Percentiles rank a stretch among this genome's conserved stretches.
phyloP scores from a whole-genome alignment of 129 eudicot species.

The Sambucus nigra region DNA sequence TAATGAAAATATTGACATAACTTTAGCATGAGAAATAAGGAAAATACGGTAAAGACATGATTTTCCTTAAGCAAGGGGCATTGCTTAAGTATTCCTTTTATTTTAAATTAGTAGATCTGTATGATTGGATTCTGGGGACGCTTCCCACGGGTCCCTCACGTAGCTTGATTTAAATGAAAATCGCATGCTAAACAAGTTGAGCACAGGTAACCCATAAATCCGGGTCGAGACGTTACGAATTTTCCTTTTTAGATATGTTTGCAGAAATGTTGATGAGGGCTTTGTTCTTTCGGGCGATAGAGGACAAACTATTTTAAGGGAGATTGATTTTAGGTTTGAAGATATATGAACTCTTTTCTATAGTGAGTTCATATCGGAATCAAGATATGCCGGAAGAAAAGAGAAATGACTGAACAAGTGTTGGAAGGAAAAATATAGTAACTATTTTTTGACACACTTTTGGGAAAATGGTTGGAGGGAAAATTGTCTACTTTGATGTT shows the following conservation, averaged over 20 bases:
- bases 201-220: too few species aligned
- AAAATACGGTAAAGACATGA: too few species aligned
- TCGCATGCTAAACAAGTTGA: too few species aligned
- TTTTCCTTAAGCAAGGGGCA: too few species aligned
- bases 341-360: conserved; percentile 54
- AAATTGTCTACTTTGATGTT: conserved; percentile 72
- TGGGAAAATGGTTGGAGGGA: conserved; percentile 20
- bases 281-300: conserved; percentile 77
- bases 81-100: too few species aligned
- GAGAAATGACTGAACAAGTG: conserved; percentile 48
- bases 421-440: conserved; percentile 31
- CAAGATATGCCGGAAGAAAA: conserved; percentile 15
- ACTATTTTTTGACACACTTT: conserved; percentile 46
- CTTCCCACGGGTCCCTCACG: too few species aligned
- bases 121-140: too few species aligned
- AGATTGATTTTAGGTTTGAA: conserved; percentile 68
- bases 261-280: conserved; percentile 69
- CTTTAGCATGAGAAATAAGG: too few species aligned
- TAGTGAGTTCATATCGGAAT: conserved; percentile 35
- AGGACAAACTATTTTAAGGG: conserved; percentile 79
- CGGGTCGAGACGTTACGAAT: too few species aligned
- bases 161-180: too few species aligned
- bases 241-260: conserved; percentile 52
- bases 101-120: too few species aligned
- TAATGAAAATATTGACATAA: too few species aligned